Percentiles rank a stretch among this genome's conserved stretches.
Evolutionary conservation across 1,139 yeast genomes (phyloP).

Genomic region (Yamadazyma dendronema): DNA sequence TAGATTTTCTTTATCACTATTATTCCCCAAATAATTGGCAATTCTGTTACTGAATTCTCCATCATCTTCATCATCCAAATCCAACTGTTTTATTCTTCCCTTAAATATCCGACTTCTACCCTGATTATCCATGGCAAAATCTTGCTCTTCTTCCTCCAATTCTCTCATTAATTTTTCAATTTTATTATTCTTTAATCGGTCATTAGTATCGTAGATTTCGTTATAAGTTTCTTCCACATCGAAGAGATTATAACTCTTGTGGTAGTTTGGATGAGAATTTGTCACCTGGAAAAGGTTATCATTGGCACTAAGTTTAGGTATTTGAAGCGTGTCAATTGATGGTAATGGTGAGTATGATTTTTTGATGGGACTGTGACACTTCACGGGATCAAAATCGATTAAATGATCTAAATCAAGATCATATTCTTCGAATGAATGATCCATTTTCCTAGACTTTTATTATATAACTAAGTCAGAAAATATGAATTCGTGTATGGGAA

Average conservation of each 20-base stretch:
- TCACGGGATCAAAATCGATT: constrained; percentile 12
- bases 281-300: constrained; percentile 42
- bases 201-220: constrained; percentile 11
- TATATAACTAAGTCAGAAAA: no score
- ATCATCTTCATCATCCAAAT: constrained; percentile 18
- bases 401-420: constrained; percentile 25
- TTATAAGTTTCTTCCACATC: constrained; percentile 19
- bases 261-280: neutral
- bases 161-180: constrained; percentile 36
- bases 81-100: constrained; percentile 29
- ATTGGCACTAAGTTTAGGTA: constrained; percentile 4
- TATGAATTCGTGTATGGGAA: neutral
- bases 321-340: constrained; percentile 4
- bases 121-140: constrained; percentile 46
- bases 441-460: constrained; percentile 9
- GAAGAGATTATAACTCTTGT: constrained; percentile 10
- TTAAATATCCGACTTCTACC: constrained; percentile 45
- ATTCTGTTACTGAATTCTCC: constrained; percentile 31
- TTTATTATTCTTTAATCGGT: constrained; percentile 33
- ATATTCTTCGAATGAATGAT: constrained; percentile 19
- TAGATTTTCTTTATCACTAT: constrained; percentile 31
- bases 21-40: constrained; percentile 22
- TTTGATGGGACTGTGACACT: constrained; percentile 5
- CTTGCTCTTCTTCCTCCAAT: constrained; percentile 20
- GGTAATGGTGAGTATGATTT: constrained; percentile 5